These are phyloP conservation scores for Aspergillus niger DNA, from an alignment of 2,329 filamentous ascomycete species.

Conservation along the genomic window DNA sequence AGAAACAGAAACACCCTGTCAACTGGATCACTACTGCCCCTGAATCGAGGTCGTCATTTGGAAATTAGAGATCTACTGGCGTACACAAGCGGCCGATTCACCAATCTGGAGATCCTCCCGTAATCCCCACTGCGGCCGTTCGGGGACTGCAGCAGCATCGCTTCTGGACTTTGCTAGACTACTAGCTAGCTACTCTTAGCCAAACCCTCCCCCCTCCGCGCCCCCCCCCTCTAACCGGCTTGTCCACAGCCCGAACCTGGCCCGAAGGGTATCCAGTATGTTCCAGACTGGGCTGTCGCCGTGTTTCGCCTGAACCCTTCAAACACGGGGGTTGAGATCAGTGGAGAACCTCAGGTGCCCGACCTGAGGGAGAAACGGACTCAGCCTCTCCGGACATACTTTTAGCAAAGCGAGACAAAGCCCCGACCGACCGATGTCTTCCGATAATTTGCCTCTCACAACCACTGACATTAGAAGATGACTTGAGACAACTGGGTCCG, in stretches of 20 bases:
- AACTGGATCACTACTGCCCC: conserved; percentile 4
- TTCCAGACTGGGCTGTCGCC: neutral
- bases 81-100: conserved; percentile 7
- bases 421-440: too few relatives aligned
- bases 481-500: neutral
- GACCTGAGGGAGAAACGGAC: neutral
- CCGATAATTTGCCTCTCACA: too few relatives aligned
- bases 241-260: neutral
- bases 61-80: conserved; percentile 4
- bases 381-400: neutral
- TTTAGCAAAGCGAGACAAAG: too few relatives aligned
- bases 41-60: conserved; percentile 7
- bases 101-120: conserved; percentile 9
- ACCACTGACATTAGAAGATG: too few relatives aligned
- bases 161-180: neutral
- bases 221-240: neutral
- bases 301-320: conserved; percentile 6
- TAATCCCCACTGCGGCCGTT: conserved; percentile 7
- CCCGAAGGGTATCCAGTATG: neutral
- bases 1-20: neutral
- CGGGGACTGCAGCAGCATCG: neutral
- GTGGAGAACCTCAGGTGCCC: neutral
- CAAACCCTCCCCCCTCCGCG: neutral
- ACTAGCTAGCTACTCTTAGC: neutral
- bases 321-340: conserved; percentile 1